Conservation (phyloP, 108 stramenopile species). For the Pseudonitzschia pungens region DNA sequence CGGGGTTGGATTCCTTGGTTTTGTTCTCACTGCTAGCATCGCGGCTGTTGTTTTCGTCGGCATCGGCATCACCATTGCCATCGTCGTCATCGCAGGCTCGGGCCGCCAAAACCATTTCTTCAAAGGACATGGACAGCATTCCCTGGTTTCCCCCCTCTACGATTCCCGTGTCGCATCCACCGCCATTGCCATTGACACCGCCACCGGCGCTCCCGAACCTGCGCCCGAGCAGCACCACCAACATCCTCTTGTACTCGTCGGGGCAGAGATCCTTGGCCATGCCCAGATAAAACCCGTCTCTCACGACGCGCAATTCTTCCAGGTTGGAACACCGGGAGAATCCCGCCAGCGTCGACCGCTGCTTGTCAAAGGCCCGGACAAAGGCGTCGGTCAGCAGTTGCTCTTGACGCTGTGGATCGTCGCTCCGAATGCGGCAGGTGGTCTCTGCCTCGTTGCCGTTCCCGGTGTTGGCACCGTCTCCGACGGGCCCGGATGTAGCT, state of each 20-base stretch:
- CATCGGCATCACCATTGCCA: background rate
- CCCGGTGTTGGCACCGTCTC: no score
- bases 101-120: conserved; percentile 12
- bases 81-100: background rate
- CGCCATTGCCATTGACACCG: background rate
- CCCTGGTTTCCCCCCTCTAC: background rate
- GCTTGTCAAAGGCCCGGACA: conserved; percentile 62
- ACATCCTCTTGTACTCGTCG: conserved; percentile 56
- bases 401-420: no score
- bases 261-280: conserved; percentile 75
- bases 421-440: no score
- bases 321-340: conserved; percentile 54
- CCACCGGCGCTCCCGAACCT: background rate
- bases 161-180: background rate
- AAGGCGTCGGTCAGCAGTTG: conserved; percentile 39
- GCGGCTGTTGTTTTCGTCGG: background rate
- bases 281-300: conserved; percentile 62
- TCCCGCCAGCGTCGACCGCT: conserved; percentile 53
- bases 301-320: conserved; percentile 55
- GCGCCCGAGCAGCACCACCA: background rate
- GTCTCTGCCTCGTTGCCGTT: no score
- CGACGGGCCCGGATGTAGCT: no score
- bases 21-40: background rate
- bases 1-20: background rate
- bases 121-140: conserved; percentile 17